phyloP scores from a whole-genome alignment of 148 eudicot species.

The Nepenthes mirabilis region DNA sequence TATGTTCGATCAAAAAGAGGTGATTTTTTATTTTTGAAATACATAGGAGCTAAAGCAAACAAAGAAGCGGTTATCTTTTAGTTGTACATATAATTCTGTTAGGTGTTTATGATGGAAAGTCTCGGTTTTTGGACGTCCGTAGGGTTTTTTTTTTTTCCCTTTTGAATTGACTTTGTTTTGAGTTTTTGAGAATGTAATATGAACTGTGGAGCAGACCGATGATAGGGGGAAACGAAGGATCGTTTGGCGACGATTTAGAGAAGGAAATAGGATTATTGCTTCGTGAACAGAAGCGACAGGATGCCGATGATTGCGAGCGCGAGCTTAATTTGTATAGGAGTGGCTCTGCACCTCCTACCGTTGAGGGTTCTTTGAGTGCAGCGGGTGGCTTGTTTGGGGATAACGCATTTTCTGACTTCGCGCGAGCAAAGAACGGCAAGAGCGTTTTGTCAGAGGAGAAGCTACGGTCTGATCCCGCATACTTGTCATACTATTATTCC shows the following conservation, averaged over 20 bases:
- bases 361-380: slow-evolving; percentile 87
- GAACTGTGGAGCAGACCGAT: slow-evolving; percentile 59
- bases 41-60: no score
- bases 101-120: no score
- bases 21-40: no score
- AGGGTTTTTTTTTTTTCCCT: slow-evolving; percentile 10
- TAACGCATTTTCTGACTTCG: slow-evolving; percentile 43
- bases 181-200: slow-evolving; percentile 35
- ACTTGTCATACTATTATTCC: slow-evolving; percentile 80
- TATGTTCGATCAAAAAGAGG: no score
- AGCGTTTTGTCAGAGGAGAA: slow-evolving; percentile 75
- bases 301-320: slow-evolving; percentile 54
- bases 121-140: no score
- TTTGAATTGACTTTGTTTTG: slow-evolving; percentile 5
- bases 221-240: slow-evolving; percentile 52
- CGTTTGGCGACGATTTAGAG: slow-evolving; percentile 80
- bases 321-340: slow-evolving; percentile 80
- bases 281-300: slow-evolving; percentile 53
- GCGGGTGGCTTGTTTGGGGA: slow-evolving; percentile 61
- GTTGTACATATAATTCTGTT: no score
- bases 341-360: slow-evolving; percentile 98
- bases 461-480: slow-evolving; percentile 91
- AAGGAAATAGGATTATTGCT: slow-evolving; percentile 66
- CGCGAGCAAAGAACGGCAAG: slow-evolving; percentile 28
- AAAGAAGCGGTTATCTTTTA: no score